Evolutionary conservation across 495 filamentous ascomycete genomes (phyloP), one percentile per base, ranked within the genome.

Genomic region (Podospora pseudoanserina): DNA sequence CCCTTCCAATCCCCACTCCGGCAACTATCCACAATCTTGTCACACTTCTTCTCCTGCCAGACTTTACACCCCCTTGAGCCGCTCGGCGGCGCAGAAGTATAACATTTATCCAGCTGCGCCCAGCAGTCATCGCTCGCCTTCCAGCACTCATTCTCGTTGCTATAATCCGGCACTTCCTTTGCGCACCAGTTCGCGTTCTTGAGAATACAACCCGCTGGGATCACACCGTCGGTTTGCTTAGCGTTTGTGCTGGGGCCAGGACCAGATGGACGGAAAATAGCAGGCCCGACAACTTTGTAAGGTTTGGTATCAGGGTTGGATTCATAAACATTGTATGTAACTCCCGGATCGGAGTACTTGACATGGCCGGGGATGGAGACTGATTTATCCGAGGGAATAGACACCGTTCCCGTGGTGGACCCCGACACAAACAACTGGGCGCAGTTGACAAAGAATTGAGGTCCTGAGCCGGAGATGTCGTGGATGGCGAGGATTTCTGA

Each of bases 181-280:
- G 83, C 88, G 74, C 88, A 91, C 90, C 90, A 93, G 77, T 92
- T 91, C 53, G 79, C 89, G 72, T 90, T 91, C 67, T 85, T 83
- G 62, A 89, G 74, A 34, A 90, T 79, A 74, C 86, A 91, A 59
- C 77, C 74, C 0, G 71, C 60, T 0, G 87, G 88, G 56, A 86
- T 79, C 15, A 77, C 72, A 49, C 83, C 84, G 13, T 80, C 65
- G n/a, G 69, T 73, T 62, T 83, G 79, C 44, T 65, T 71, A 23
- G 58, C 30, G 20, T 49, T 64, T 28, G 66, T 57, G 23, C 58
- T 65, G 13, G 44, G 61, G 18, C 72, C 65, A 2, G 75, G 60
- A 15, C 62, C 64, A 6, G 69, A 65, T 5, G 75, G 76, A 53
- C 73, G 70, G 72, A 85, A 90, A 18, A 80, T 74, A 9, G 72